These are phyloP conservation scores for Plectosphaerella cucumerina DNA, from an alignment of 2,329 filamentous ascomycete species.

Conservation along the genomic window DNA sequence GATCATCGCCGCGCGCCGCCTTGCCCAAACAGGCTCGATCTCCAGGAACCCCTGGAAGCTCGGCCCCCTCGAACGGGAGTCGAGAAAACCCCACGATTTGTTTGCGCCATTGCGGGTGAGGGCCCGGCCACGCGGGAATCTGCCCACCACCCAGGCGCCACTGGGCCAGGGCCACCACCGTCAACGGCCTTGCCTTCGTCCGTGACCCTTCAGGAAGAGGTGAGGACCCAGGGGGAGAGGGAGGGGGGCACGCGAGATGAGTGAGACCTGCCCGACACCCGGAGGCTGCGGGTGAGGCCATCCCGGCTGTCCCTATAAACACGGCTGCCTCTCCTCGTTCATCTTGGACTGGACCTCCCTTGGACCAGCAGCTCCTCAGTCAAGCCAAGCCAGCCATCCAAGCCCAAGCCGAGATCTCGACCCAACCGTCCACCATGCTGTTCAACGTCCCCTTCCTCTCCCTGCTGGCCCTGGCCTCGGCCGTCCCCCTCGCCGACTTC, in stretches of 20 bases:
- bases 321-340: not conserved
- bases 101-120: too few species aligned
- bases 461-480: conserved; percentile 10
- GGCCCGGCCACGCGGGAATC: too few species aligned
- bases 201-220: too few species aligned
- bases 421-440: conserved; percentile 7
- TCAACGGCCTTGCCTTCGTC: too few species aligned
- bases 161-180: too few species aligned
- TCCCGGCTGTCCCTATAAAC: too few species aligned
- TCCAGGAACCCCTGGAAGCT: not conserved
- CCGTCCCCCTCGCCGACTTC: conserved; percentile 7
- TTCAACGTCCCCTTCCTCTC: conserved; percentile 11
- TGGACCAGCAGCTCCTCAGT: conserved; percentile 1
- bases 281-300: too few species aligned
- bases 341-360: too few species aligned
- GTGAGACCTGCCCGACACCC: not conserved
- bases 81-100: not conserved
- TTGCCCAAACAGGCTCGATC: not conserved
- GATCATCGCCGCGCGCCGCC: not conserved
- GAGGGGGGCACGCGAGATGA: too few species aligned
- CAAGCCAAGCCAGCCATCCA: conserved; percentile 2
- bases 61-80: not conserved
- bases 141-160: too few species aligned
- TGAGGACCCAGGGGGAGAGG: too few species aligned
- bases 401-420: not conserved